Evolutionary conservation across 2,329 filamentous ascomycete genomes (phyloP).

Genomic region (Myriangium duriaei): DNA sequence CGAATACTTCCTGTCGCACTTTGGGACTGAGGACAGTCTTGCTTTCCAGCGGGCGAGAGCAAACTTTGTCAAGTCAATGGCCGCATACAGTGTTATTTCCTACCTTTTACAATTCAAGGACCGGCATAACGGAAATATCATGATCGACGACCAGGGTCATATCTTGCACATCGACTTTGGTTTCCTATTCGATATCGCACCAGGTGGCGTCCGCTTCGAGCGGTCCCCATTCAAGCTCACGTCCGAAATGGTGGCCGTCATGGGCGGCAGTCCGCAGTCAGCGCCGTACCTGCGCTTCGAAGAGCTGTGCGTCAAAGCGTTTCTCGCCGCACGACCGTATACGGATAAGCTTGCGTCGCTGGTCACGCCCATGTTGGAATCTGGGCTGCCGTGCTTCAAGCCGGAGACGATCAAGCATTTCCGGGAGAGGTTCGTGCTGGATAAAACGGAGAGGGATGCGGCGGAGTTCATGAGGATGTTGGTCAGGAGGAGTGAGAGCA

Average conservation of each 20-base stretch:
- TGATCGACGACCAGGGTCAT: constrained; percentile 94
- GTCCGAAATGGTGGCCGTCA: constrained; percentile 95
- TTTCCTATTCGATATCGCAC: constrained; percentile 98
- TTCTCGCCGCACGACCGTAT: constrained; percentile 76
- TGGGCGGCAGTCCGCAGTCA: constrained; percentile 71
- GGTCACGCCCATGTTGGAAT: constrained; percentile 90
- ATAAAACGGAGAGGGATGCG: constrained; percentile 82
- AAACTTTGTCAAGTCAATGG: constrained; percentile 99
- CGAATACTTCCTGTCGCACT: constrained; percentile 96
- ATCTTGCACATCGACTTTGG: constrained; percentile 98
- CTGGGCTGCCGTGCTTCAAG: constrained; percentile 93
- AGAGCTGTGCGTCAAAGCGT: constrained; percentile 89
- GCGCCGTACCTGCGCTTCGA: constrained; percentile 94
- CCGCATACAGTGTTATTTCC: constrained; percentile 92
- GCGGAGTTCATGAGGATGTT: constrained; percentile 87
- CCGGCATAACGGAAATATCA: constrained; percentile 98
- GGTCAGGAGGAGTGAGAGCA: constrained; percentile 80
- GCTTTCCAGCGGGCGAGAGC: constrained; percentile 87
- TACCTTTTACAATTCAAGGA: constrained; percentile 98
- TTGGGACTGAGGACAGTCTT: constrained; percentile 89
- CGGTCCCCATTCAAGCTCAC: constrained; percentile 97
- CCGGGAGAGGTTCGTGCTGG: constrained; percentile 80
- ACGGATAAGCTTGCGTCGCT: constrained; percentile 81
- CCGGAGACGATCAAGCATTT: constrained; percentile 90
- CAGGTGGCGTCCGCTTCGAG: constrained; percentile 94